Conservation (phyloP, 208 protist genomes). For the Crithidia acanthocephali region DNA sequence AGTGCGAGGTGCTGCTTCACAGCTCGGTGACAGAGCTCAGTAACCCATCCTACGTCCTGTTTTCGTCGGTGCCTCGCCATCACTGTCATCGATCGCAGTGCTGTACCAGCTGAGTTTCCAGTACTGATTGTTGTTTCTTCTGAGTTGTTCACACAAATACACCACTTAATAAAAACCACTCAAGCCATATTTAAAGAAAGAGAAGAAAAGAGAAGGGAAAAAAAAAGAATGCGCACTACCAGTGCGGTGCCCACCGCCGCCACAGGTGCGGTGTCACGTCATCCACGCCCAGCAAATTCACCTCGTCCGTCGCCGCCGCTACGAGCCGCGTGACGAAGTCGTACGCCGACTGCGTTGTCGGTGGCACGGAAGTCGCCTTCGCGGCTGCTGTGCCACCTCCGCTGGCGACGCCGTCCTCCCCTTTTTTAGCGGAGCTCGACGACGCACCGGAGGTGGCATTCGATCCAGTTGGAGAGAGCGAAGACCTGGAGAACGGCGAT, state of each 20-base stretch:
- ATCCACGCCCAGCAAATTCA: conserved; percentile 51
- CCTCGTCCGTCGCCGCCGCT: conserved; percentile 43
- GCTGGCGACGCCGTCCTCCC: not conserved
- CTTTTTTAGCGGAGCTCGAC: not conserved
- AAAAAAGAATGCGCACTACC: conserved; percentile 37
- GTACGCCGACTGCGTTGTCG: conserved; percentile 29
- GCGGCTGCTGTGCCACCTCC: not conserved
- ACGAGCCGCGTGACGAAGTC: conserved; percentile 60
- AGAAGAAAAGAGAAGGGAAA: too few species aligned
- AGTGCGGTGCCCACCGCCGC: conserved; percentile 78
- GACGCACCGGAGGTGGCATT: not conserved
- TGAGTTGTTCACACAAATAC: too few species aligned
- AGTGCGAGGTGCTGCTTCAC: too few species aligned
- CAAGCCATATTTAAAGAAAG: too few species aligned
- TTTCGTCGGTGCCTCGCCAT: too few species aligned
- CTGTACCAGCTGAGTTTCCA: too few species aligned
- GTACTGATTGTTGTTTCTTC: too few species aligned
- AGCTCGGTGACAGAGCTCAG: too few species aligned
- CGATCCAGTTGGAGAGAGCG: not conserved
- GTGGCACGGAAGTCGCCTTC: not conserved
- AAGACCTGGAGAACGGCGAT: not conserved
- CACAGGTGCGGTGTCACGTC: conserved; percentile 61
- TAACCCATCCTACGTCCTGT: too few species aligned
- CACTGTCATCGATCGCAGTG: too few species aligned
- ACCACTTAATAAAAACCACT: too few species aligned